A percentile compares a stretch with the other conserved stretches of the same genome.
These are phyloP conservation scores for Otatea glauca DNA, from an alignment of 176 grass and related monocot genomes.

Conservation along the genomic window DNA sequence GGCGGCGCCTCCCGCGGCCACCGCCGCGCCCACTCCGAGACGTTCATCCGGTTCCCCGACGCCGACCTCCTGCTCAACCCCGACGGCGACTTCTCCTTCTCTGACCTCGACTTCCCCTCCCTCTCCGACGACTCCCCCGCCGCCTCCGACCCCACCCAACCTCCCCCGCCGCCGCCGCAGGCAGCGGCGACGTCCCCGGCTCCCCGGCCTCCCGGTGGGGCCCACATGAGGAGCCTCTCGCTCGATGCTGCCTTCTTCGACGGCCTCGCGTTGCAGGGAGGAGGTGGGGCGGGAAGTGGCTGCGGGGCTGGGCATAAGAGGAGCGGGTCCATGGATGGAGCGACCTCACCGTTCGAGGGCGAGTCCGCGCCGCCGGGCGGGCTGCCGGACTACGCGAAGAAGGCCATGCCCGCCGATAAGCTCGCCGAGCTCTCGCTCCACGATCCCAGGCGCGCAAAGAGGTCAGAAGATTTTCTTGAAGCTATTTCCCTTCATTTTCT, in stretches of 20 bases:
- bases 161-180: not conserved
- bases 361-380: conserved; percentile 56
- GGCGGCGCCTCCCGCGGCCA: conserved; percentile 44
- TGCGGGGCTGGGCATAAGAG: conserved; percentile 62
- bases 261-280: conserved; percentile 63
- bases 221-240: conserved; percentile 80
- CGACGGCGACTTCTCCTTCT: conserved; percentile 83
- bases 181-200: conserved; percentile 1
- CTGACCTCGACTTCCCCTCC: conserved; percentile 90
- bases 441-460: conserved; percentile 96
- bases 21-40: conserved; percentile 86
- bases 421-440: conserved; percentile 79
- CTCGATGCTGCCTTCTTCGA: conserved; percentile 96
- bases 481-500: conserved; percentile 3
- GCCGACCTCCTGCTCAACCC: conserved; percentile 77
- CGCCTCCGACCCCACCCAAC: conserved; percentile 51
- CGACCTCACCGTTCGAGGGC: conserved; percentile 67
- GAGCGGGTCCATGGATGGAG: conserved; percentile 87
- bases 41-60: conserved; percentile 86
- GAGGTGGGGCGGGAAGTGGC: not conserved
- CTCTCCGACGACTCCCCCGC: conserved; percentile 84
- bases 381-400: conserved; percentile 83
- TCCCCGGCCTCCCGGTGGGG: conserved; percentile 34
- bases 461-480: conserved; percentile 38
- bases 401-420: conserved; percentile 75